These are phyloP conservation scores for Neurospora discreta DNA, from an alignment of 495 filamentous ascomycete genomes.

Conservation along the genomic window DNA sequence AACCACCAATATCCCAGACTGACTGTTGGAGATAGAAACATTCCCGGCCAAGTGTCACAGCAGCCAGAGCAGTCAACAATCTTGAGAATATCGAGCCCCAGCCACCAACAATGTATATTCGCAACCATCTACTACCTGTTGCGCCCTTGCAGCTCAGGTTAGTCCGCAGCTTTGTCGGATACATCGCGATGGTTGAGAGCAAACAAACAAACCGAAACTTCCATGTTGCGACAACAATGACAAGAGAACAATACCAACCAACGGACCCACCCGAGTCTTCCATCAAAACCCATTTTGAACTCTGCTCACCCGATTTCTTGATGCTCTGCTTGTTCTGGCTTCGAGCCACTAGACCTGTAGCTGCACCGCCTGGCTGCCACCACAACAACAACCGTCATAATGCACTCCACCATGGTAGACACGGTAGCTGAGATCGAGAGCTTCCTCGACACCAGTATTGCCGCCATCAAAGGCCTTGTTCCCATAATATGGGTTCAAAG, in stretches of 20 bases:
- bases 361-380: neutral
- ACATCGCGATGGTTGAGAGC: neutral
- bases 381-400: neutral
- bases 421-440: neutral
- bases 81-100: neutral
- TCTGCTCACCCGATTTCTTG: neutral
- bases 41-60: neutral
- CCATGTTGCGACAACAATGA: neutral
- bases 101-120: neutral
- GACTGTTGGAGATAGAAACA: neutral
- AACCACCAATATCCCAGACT: neutral
- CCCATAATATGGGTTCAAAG: constrained; percentile 15
- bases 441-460: constrained; percentile 6
- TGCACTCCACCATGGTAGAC: neutral
- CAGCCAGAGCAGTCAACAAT: neutral
- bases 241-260: neutral
- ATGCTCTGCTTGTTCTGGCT: neutral
- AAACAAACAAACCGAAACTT: neutral
- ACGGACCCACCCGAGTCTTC: neutral
- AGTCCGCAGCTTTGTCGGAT: neutral
- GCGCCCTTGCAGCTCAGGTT: neutral
- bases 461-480: constrained; percentile 10
- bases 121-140: neutral
- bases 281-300: neutral
- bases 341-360: neutral